Conservation (phyloP, 108 stramenopile species). For the Asterionellopsis glacialis region DNA sequence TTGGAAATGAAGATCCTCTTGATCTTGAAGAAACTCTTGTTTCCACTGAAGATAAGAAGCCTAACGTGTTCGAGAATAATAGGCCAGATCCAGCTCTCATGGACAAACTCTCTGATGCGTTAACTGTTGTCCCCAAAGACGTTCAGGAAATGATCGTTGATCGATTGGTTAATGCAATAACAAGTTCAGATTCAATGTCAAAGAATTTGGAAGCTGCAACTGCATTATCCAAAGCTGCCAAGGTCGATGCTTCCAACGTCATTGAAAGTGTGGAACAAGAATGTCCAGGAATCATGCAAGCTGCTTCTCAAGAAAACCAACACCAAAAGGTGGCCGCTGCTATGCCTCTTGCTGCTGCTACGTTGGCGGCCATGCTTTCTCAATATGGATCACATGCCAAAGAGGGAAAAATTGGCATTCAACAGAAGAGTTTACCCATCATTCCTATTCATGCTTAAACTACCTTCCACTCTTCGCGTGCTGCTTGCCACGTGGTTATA, state of each 20-base stretch:
- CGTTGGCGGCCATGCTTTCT: conserved; percentile 62
- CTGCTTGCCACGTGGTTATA: too few relatives aligned
- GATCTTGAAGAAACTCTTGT: conserved; percentile 10
- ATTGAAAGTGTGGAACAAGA: neutral
- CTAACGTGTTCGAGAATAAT: conserved; percentile 15
- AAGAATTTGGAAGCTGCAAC: conserved; percentile 17
- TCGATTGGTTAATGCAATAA: conserved; percentile 68
- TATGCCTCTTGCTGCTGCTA: conserved; percentile 73
- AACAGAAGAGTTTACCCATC: conserved; percentile 37
- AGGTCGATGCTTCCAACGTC: neutral
- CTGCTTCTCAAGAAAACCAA: conserved; percentile 7
- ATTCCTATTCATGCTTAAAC: conserved; percentile 51
- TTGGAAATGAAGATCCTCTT: conserved; percentile 24
- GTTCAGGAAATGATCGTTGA: conserved; percentile 81
- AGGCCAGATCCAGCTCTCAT: conserved; percentile 66
- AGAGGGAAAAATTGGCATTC: conserved; percentile 1
- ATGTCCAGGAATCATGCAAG: neutral
- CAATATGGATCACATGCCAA: conserved; percentile 37
- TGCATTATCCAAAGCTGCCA: conserved; percentile 3
- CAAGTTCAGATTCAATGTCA: conserved; percentile 35
- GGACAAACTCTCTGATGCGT: conserved; percentile 70
- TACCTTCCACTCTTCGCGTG: too few relatives aligned
- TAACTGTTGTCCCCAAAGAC: conserved; percentile 59
- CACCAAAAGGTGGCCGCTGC: conserved; percentile 8
- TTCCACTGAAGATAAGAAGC: conserved; percentile 11